phyloP scores from a whole-genome alignment of 305 asterid species.

The Ilex paraguariensis region DNA sequence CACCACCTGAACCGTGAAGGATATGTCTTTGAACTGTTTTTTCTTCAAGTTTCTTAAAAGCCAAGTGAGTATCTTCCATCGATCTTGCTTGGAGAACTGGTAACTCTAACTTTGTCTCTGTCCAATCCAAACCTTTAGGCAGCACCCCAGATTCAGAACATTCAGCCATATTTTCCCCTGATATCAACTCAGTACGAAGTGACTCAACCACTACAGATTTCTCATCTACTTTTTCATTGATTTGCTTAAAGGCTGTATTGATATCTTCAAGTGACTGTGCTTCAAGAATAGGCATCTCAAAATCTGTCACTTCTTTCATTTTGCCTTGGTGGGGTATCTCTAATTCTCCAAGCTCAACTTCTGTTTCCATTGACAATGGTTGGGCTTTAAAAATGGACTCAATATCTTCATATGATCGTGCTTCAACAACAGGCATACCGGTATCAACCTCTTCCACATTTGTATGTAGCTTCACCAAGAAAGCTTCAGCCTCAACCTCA shows the following conservation, averaged over 20 bases:
- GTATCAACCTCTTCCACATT: conserved; percentile 22
- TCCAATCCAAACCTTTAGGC: conserved; percentile 14
- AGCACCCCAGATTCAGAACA: conserved; percentile 4
- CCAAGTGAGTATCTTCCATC: conserved; percentile 29
- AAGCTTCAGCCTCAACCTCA: conserved; percentile 12
- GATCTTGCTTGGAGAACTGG: conserved; percentile 26
- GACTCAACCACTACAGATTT: conserved; percentile 12
- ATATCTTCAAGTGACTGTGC: background rate
- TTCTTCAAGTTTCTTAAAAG: conserved; percentile 22
- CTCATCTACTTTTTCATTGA: conserved; percentile 1
- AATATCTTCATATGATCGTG: conserved; percentile 29
- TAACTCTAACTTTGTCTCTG: conserved; percentile 5
- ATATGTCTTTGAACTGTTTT: conserved; percentile 11
- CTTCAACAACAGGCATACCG: conserved; percentile 32
- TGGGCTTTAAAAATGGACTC: conserved; percentile 20
- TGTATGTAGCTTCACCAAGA: conserved; percentile 15
- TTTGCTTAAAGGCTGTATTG: conserved; percentile 6
- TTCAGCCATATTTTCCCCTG: conserved; percentile 17
- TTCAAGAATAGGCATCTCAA: background rate
- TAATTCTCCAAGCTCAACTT: conserved; percentile 3
- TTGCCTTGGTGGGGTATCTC: background rate
- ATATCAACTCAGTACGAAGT: conserved; percentile 15
- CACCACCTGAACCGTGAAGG: conserved; percentile 24
- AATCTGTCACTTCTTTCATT: background rate
- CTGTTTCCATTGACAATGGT: conserved; percentile 16